These are phyloP conservation scores for Penicillium sp. DNA, from an alignment of 2,329 filamentous ascomycete genomes.

Conservation along the genomic window DNA sequence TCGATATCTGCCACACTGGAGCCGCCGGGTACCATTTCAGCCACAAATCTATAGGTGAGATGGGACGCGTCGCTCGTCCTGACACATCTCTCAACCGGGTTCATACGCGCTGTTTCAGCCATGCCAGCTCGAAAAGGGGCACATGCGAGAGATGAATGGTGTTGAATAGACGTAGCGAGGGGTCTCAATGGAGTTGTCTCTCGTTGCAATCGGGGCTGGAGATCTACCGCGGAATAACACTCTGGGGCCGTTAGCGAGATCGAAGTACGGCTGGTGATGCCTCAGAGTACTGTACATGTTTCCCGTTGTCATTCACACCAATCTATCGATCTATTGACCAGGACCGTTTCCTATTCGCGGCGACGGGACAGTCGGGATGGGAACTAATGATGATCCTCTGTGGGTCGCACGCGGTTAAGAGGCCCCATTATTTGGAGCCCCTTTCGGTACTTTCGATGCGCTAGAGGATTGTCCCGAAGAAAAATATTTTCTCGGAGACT, in stretches of 20 bases:
- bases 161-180: background rate
- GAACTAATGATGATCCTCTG: conserved; percentile 10
- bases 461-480: background rate
- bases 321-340: background rate
- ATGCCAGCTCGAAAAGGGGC: background rate
- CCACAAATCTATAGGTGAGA: conserved; percentile 1
- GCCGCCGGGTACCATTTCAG: conserved; percentile 5
- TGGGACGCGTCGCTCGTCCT: background rate
- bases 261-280: conserved; percentile 11
- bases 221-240: conserved; percentile 20
- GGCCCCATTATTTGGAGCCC: conserved; percentile 10
- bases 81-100: conserved; percentile 3
- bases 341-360: conserved; percentile 10
- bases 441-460: conserved; percentile 10
- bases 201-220: conserved; percentile 19
- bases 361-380: background rate
- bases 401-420: conserved; percentile 14
- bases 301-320: background rate
- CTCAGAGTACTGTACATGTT: background rate
- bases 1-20: conserved; percentile 18
- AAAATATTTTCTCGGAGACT: conserved; percentile 2
- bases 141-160: background rate
- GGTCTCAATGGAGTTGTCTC: conserved; percentile 1
- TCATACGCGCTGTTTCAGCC: conserved; percentile 19
- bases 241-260: conserved; percentile 19